Evolutionary conservation across 1,284 basidiomycete genomes (phyloP).

Genomic region (Cryptococcus sp.): DNA sequence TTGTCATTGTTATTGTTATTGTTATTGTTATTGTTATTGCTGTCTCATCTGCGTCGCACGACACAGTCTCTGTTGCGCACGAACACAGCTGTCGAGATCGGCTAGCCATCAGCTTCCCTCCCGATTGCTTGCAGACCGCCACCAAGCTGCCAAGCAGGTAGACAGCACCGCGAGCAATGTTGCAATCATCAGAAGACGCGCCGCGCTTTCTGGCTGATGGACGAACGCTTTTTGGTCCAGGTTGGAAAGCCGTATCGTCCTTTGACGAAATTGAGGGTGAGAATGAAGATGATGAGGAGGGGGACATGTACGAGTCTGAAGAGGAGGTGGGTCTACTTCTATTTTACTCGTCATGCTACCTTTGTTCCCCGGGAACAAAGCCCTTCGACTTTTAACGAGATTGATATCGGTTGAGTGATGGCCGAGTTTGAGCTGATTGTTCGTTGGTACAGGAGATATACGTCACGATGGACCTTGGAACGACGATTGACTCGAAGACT

Average conservation of each 20-base stretch:
- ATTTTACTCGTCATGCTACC: not conserved
- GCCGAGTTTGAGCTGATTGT: not conserved
- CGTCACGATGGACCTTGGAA: slow-evolving; percentile 45
- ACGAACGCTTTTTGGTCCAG: slow-evolving; percentile 29
- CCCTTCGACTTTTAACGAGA: not conserved
- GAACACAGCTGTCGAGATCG: no score
- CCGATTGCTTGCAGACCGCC: no score
- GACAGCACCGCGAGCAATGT: slow-evolving; percentile 2
- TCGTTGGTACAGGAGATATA: slow-evolving; percentile 34
- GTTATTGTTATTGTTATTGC: no score
- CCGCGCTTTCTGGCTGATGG: slow-evolving; percentile 5
- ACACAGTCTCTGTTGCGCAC: no score
- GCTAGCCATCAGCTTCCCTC: no score
- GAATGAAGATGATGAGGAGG: slow-evolving; percentile 34
- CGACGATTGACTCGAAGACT: slow-evolving; percentile 33
- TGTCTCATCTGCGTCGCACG: no score
- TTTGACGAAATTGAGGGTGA: slow-evolving; percentile 42
- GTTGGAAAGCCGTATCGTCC: slow-evolving; percentile 41
- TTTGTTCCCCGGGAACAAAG: no score
- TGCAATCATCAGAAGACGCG: slow-evolving; percentile 11
- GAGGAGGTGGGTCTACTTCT: slow-evolving; percentile 38
- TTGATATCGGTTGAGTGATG: not conserved
- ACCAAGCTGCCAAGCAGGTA: no score
- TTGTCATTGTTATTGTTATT: no score
- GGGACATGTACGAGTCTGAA: slow-evolving; percentile 28